Base-by-base conservation (phyloP, 2,329 filamentous ascomycete species). In the Trichophyton mentagrophytes region DNA sequence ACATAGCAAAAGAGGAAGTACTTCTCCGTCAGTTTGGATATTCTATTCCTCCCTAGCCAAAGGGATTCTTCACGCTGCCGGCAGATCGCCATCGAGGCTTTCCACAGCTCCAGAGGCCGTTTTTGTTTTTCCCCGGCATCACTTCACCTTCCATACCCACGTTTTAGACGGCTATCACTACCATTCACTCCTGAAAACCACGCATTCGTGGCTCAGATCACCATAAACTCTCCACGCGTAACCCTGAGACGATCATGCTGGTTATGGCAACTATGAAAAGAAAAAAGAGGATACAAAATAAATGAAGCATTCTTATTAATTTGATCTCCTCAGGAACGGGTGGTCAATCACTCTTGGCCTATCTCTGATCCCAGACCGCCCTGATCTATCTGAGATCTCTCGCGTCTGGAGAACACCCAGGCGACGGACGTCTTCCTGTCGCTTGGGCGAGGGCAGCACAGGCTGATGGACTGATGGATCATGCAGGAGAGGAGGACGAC, bases 331-430 rank as follows among this genome's bases (percentile, higher is more conserved):
- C 46, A 51, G 46, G 46, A 51, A 51, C 46, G 13, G 46, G 13
- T 13, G 22, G 46, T 51, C 8, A 51, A 51, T 51, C 46, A 27
- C 3, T 51, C 46, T 51, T 51, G 46, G 46, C 46, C 46, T 25
- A 51, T 51, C 20, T 13, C 20, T 25, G 25, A 51, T 25, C 46
- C 46, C 46, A 51, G 46, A 27, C 20, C 46, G 5, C 33, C 33
- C 11, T 51, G 46, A 51, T 51, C 46, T 51, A 51, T 51, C 46
- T 51, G 46, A 51, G 46, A 51, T 51, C 46, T 51, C 46, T 51
- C 4, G 25, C 20, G 46, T 51, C 13, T 13, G 46, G 20, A 13
- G 46, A 9, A 27, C 46, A 15, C 11, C 33, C 8, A 36, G 8
- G 33, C 33, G 33, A 36, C 7, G 33, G 33, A 36, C 33, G 33